Conservation (phyloP, 768 basidiomycete genomes). For the Pleurotus tuber-regium region DNA sequence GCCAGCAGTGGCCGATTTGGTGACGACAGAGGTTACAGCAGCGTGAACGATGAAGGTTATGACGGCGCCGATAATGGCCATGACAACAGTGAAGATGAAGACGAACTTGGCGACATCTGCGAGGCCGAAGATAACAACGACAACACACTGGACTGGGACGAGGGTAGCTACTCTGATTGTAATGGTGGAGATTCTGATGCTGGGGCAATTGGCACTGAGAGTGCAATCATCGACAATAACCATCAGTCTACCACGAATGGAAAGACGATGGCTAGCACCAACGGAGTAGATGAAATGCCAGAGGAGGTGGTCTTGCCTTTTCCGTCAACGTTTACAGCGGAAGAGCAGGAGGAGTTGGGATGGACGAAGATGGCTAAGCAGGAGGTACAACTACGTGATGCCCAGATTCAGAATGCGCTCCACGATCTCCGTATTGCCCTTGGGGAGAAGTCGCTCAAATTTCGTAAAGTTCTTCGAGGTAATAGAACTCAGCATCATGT, state of each 20-base stretch:
- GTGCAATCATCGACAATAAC: no score
- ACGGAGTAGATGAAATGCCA: neutral
- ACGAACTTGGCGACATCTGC: neutral
- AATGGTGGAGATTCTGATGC: no score
- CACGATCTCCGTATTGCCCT: constrained; percentile 16
- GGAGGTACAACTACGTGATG: constrained; percentile 19
- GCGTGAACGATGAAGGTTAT: neutral
- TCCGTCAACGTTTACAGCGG: constrained; percentile 11
- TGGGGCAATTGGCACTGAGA: no score
- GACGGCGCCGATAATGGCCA: neutral
- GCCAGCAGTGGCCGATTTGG: no score
- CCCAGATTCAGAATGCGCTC: constrained; percentile 15
- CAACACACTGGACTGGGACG: no score
- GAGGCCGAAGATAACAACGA: neutral
- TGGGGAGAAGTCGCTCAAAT: constrained; percentile 4
- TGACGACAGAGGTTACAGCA: no score
- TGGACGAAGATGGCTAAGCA: constrained; percentile 12
- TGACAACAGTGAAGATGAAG: neutral
- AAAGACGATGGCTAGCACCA: no score
- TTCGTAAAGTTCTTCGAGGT: constrained; percentile 4
- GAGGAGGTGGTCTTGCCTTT: neutral
- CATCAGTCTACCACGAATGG: neutral
- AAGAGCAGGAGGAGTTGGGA: constrained; percentile 13
- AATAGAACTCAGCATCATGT: neutral
- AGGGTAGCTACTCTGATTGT: no score